Evolutionary conservation across 306 rosid genomes (phyloP), one percentile per base, ranked within the genome.

Genomic region (Oxytropis ochrocephala): DNA sequence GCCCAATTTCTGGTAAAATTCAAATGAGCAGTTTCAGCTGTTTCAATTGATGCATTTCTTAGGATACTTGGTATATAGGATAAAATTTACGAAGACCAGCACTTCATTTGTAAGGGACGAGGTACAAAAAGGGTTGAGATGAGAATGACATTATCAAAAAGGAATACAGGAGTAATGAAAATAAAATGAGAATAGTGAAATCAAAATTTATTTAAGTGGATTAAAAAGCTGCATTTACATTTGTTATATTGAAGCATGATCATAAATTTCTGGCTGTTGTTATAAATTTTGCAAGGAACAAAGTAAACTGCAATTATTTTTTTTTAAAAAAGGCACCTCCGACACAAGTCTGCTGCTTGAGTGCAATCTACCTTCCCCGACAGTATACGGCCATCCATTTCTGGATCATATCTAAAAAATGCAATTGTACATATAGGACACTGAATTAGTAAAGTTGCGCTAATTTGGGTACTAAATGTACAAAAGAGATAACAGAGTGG

Each of bases 341-440:
- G 76, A 70, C 99, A 95, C 75, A 95, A 83, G 58, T 89, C 92
- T 64, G 33, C 84, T 30, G 85, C 92, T 61, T 55, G 44, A 6
- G 99, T 91, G 84, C 99, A 95, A 74, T 95, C 99, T 43, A 95
- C 96, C 75, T 81, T 91, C 46, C 77, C 99, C 86, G 91, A 7
- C 79, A 95, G 46, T 75, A 95, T 87, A n/a, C 99, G 95, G 19
- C 99, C 95, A 81, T 95, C 99, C 38, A 78, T 13, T 70, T 95
- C 96, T 18, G 95, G 96, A 74, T 95, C 97, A 73, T 89, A 87
- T 80, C 99, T 95, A 81, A 39, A 52, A 62, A 63, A 80, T 38
- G 74, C 10, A 78, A 64, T 48, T 29, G 43, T 61, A 19, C 48
- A 77, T 9, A 33, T 38, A 29, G 75, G 38, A 36, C 61, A 46